Evolutionary conservation across 169 alveolate species (phyloP), one percentile per base, ranked within the genome.

Genomic region (Hepatocystis sp.): DNA sequence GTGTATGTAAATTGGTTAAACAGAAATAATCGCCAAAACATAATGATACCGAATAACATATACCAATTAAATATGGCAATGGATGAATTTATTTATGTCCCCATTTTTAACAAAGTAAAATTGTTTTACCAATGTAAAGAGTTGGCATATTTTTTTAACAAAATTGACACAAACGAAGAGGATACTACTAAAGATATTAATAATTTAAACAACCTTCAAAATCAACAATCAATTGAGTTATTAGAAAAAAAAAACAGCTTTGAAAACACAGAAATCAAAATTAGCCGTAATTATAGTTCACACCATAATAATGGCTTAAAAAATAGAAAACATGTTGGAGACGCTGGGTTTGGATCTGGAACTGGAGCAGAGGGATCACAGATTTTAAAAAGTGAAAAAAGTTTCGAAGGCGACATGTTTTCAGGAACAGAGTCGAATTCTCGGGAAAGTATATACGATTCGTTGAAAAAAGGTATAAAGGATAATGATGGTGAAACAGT

Each of bases 1-100:
- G 89, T 81, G 19, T 81, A 81, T 56, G 63, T 63, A 63, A 53
- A 81, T n/a, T 81, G 89, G 89, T 61, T 81, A 40, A 81, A 81
- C 60, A 81, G 36, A 46, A 23, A 47, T 4, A 61, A 81, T 28
- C 47, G 49, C 60, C 60, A 15, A n/a, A 49, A 60, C 13, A 52
- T 11, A 34, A 27, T 63, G 30, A 15, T 81, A 21, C 89, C 89
- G 13, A 65, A 5, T 8, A 81, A 1, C 36, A 81, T 60, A 32
- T 67, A 81, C 13, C 84, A 81, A 56, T 61, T 81, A 47, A 21
- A 56, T 47, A 13, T 15, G 17, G 32, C 46, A 15, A 36, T 64
- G 49, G 89, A 81, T 15, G 51, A 49, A 28, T 81, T 46, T 42
- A 52, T 81, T 10, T 81, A 34, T 44, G 36, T 36, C n/a, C 84